Base-by-base conservation (phyloP, 148 eudicot species). In the Vaccinium macrocarpon region DNA sequence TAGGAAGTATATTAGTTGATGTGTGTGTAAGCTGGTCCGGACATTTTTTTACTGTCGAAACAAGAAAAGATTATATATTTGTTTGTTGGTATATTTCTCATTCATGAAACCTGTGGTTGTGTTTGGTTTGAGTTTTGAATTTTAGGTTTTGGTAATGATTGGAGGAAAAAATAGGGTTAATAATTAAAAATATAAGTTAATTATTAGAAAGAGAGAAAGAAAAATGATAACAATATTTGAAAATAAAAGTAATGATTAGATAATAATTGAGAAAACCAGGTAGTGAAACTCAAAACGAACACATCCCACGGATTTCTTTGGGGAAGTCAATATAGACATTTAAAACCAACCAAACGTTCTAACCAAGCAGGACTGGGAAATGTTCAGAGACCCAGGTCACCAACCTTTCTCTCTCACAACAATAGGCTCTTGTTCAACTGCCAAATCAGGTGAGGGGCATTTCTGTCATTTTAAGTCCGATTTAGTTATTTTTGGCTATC, bases 331-430 rank as follows among this genome's bases (percentile, higher is more conserved):
- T 15, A 27, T 15, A 27, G 62, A n/a, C 42, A 78, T 32, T 25
- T 38, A 53, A 56, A 53, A 53, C 46, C 64, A 78, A 78, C 81
- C 81, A 78, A 78, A 52, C 81, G 64, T 78, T 78, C 81, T 27
- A 78, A 53, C 21, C 46, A 53, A 42, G 48, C 2, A 25, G 64
- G 62, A 62, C 2, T 29, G 53, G 48, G 27, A 52, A 78, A 53
- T 53, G 81, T 27, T 78, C 64, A 53, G 23, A 53, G 21, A 8
- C 59, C 61, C 0, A 23, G 6, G 21, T 18, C 81, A 78, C 81
- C 81, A 78, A 78, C 59, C 61, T 78, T 78, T 78, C 81, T 53
- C 27, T 78, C 18, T 62, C 64, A 25, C 16, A 2, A 10, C 80
- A 27, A 6, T 5, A 7, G 14, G 19, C 59, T 51, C 32, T 49